Percentiles rank a stretch among this genome's conserved stretches.
These are phyloP conservation scores for Beta macrorhiza DNA, from an alignment of 179 eudicot species.

Conservation along the genomic window DNA sequence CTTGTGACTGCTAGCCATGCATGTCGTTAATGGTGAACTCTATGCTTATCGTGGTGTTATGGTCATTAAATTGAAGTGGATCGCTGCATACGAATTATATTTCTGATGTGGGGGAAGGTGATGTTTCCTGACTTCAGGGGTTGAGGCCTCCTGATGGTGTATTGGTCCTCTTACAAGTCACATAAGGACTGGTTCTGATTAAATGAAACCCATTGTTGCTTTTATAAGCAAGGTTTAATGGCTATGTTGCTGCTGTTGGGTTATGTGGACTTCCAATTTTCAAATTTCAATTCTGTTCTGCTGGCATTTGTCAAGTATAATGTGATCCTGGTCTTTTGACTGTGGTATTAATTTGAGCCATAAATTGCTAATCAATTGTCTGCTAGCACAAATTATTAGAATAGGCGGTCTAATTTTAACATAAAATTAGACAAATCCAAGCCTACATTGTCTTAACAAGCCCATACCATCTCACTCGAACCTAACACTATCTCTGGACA, in stretches of 20 bases:
- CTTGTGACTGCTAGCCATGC: too few species aligned
- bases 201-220: background rate
- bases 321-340: background rate
- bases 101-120: too few species aligned
- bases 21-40: too few species aligned
- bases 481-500: too few species aligned
- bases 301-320: constrained; percentile 1
- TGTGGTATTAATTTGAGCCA: background rate
- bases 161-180: background rate
- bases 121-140: background rate
- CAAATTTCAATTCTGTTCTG: background rate
- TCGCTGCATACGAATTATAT: background rate
- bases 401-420: too few species aligned
- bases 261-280: background rate
- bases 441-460: too few species aligned
- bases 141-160: background rate
- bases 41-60: background rate
- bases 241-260: background rate
- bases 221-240: background rate
- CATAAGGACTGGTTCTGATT: background rate
- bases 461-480: too few species aligned
- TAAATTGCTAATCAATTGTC: too few species aligned
- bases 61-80: background rate
- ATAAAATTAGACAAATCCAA: too few species aligned
- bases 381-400: too few species aligned